These are phyloP conservation scores for Gossypium raimondii DNA, from an alignment of 345 rosid species.

Conservation along the genomic window DNA sequence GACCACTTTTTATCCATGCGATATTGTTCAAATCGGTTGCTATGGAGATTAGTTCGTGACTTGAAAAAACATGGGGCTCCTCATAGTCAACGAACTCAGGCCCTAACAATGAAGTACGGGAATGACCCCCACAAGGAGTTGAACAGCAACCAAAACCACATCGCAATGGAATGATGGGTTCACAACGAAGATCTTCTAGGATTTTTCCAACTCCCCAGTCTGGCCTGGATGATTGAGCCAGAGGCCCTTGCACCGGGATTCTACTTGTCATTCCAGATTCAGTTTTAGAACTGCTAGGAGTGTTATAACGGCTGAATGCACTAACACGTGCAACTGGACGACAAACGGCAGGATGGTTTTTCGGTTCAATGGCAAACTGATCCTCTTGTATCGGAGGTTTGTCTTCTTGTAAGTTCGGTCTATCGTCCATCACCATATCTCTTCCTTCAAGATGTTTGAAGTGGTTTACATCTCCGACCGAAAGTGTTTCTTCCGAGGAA, in stretches of 20 bases:
- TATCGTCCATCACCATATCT: conserved; percentile 32
- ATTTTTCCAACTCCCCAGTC: conserved; percentile 42
- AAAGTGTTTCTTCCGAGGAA: conserved; percentile 40
- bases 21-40: conserved; percentile 84
- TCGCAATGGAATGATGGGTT: conserved; percentile 48
- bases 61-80: conserved; percentile 51
- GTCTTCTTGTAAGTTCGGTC: conserved; percentile 24
- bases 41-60: conserved; percentile 65
- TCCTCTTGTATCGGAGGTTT: conserved; percentile 24
- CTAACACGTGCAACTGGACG: conserved; percentile 62
- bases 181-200: conserved; percentile 47
- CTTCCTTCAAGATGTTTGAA: conserved; percentile 27
- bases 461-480: conserved; percentile 35
- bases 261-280: conserved; percentile 28
- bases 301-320: conserved; percentile 64
- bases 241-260: conserved; percentile 48
- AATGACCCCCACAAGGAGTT: conserved; percentile 24
- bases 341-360: conserved; percentile 25
- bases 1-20: conserved; percentile 80
- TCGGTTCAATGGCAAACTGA: conserved; percentile 23
- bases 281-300: conserved; percentile 28
- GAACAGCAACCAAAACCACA: conserved; percentile 80
- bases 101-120: conserved; percentile 52
- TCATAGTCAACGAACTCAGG: conserved; percentile 80
- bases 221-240: conserved; percentile 48